phyloP scores from a whole-genome alignment of 2,329 filamentous ascomycete species.

The Lasiodiplodia sp. region DNA sequence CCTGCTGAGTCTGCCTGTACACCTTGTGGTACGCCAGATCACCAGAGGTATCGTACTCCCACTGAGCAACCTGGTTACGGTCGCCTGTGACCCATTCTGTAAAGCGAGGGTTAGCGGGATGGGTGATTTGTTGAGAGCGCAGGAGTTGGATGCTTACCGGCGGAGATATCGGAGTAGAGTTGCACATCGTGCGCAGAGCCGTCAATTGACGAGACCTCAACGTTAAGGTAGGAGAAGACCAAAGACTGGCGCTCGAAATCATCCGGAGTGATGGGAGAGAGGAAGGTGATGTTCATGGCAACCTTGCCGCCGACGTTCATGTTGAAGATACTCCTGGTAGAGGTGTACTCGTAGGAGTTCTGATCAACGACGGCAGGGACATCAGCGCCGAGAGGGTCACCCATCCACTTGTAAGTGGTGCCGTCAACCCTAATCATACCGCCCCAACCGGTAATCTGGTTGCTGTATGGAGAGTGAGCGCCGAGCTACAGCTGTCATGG shows the following conservation, averaged over 20 bases:
- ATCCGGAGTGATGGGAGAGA: conserved; percentile 72
- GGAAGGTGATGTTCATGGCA: conserved; percentile 71
- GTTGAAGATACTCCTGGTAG: conserved; percentile 74
- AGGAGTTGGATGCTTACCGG: conserved; percentile 57
- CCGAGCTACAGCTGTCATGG: background rate
- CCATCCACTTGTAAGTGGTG: conserved; percentile 72
- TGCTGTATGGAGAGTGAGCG: conserved; percentile 44
- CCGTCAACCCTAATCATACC: conserved; percentile 75
- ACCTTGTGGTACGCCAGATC: conserved; percentile 67
- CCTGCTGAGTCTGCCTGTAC: conserved; percentile 55
- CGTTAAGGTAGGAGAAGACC: conserved; percentile 73
- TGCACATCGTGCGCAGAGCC: conserved; percentile 69
- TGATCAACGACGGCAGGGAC: conserved; percentile 61
- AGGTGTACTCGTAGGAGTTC: conserved; percentile 72
- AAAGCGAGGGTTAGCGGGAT: background rate
- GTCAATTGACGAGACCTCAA: conserved; percentile 69
- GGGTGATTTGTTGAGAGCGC: background rate
- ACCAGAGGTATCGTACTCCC: conserved; percentile 61
- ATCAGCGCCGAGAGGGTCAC: conserved; percentile 51
- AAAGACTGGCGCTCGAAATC: conserved; percentile 74
- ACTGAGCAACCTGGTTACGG: conserved; percentile 62
- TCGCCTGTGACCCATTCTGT: conserved; percentile 77
- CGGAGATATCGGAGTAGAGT: conserved; percentile 76
- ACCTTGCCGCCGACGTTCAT: conserved; percentile 69
- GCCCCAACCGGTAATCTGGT: conserved; percentile 68